Evolutionary conservation across 495 filamentous ascomycete species (phyloP), one percentile per base, ranked within the genome.

Genomic region (Aspergillus affinis): DNA sequence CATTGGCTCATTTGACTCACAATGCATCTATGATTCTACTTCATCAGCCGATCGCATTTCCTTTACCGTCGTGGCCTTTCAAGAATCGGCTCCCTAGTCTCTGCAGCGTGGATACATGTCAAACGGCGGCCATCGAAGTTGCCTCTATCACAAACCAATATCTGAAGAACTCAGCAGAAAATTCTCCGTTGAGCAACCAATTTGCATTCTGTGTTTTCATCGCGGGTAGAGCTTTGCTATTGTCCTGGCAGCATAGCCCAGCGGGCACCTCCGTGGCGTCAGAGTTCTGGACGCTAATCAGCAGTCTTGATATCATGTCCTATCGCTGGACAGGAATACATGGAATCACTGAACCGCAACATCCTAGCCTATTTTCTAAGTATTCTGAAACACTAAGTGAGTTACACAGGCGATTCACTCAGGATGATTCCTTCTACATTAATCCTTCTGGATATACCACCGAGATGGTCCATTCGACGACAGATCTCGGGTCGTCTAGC

Each of bases 11-110:
- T 55, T 66, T 80, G 45, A 80, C 76, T 0, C 78, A 81, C 46
- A 81, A 81, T 45, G 71, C 78, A 17, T 71, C 77, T 3, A 73
- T 76, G 62, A 75, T 81, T 23, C 61, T 79, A 0, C 61, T 81
- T 0, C 78, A 81, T 45, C 78, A 81, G 49, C 61, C 62, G 1
- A 79, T 81, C 47, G 77, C 76, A 2, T 81, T 75, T 47, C 76
- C 76, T 6, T 61, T 70, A 0, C 32, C 63, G 7, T 68, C 72
- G 13, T 79, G 75, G 77, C 51, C 55, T 26, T 55, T 57, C 30
- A 50, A 65, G 1, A 67, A 74, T 12, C 65, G 63, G 19, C 64
- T 79, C 2, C 77, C 78, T 5, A 74, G 66, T 27, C 47, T 63
- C 6, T 77, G 64, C 21, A 78, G 74, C 45, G 74, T 74, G 21